A percentile compares a stretch with the other conserved stretches of the same genome.
Evolutionary conservation across 345 rosid species (phyloP).

Genomic region (Arabidopsis suecica): DNA sequence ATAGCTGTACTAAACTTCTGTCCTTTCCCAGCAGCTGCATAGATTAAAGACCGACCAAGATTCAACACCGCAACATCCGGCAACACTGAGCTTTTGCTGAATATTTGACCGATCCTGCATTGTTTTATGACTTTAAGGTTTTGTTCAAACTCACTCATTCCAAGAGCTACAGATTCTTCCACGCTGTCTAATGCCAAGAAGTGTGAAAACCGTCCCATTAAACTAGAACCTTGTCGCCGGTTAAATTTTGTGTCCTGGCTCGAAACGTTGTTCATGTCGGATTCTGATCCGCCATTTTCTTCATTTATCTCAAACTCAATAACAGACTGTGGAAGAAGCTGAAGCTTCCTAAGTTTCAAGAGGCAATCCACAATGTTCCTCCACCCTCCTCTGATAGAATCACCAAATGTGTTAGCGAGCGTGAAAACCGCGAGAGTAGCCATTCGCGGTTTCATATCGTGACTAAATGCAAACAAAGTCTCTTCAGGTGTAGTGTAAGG

Average conservation of each 20-base stretch:
- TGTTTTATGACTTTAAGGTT: slow-evolving; percentile 83
- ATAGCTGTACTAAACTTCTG: slow-evolving; percentile 87
- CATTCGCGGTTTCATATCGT: slow-evolving; percentile 87
- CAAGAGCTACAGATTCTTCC: slow-evolving; percentile 78
- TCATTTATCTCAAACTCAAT: slow-evolving; percentile 57
- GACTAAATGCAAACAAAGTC: slow-evolving; percentile 78
- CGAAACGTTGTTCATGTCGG: slow-evolving; percentile 44
- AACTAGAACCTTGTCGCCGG: slow-evolving; percentile 46
- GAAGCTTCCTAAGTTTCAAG: slow-evolving; percentile 83
- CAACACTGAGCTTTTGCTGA: slow-evolving; percentile 61
- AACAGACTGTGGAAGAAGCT: slow-evolving; percentile 80
- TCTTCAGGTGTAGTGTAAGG: slow-evolving; percentile 93
- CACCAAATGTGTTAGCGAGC: slow-evolving; percentile 80
- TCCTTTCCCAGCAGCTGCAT: slow-evolving; percentile 93
- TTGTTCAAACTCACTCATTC: slow-evolving; percentile 88
- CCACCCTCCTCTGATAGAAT: slow-evolving; percentile 88
- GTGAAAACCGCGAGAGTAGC: slow-evolving; percentile 91
- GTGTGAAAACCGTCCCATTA: slow-evolving; percentile 69
- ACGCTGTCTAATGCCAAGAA: slow-evolving; percentile 73
- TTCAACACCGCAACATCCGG: slow-evolving; percentile 62
- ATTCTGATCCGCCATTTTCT: slow-evolving; percentile 52
- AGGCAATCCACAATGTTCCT: slow-evolving; percentile 87
- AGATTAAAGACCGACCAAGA: slow-evolving; percentile 81
- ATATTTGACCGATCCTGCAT: slow-evolving; percentile 76
- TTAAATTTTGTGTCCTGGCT: slow-evolving; percentile 54